These are phyloP conservation scores for Aspergillus hiratsukae DNA, from an alignment of 2,329 filamentous ascomycete species.

Conservation along the genomic window DNA sequence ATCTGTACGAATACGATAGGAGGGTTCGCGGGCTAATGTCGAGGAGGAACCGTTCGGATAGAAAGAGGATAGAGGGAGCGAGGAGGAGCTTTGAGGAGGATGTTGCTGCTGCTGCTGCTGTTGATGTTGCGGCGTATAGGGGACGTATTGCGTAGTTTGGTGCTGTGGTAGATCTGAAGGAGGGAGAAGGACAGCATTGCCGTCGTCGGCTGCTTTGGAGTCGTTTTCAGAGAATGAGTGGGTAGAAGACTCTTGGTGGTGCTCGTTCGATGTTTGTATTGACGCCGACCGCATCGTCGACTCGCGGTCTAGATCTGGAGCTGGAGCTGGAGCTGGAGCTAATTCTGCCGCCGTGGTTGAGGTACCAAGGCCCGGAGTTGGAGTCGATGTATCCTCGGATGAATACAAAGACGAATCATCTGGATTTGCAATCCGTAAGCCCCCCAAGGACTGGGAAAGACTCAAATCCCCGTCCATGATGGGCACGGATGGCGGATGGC, in stretches of 20 bases:
- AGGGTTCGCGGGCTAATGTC: slow-evolving; percentile 36
- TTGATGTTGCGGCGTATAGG: slow-evolving; percentile 32
- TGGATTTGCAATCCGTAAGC: slow-evolving; percentile 93
- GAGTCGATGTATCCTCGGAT: slow-evolving; percentile 30
- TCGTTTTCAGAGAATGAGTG: slow-evolving; percentile 19
- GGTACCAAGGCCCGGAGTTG: slow-evolving; percentile 21
- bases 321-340: slow-evolving; percentile 12
- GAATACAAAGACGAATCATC: slow-evolving; percentile 60
- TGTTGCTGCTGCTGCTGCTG: slow-evolving; percentile 37
- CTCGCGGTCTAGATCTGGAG: slow-evolving; percentile 16
- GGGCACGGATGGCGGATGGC: slow-evolving; percentile 21
- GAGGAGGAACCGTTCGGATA: slow-evolving; percentile 44
- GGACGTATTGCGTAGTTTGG: slow-evolving; percentile 40
- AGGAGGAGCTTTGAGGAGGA: slow-evolving; percentile 32
- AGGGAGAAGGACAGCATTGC: slow-evolving; percentile 41
- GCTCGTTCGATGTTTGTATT: slow-evolving; percentile 12
- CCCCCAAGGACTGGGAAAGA: slow-evolving; percentile 86
- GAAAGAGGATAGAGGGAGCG: slow-evolving; percentile 46
- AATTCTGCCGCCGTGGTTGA: slow-evolving; percentile 10
- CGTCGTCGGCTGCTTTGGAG: slow-evolving; percentile 31
- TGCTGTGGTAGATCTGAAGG: slow-evolving; percentile 43
- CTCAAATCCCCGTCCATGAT: slow-evolving; percentile 88
- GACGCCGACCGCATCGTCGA: slow-evolving; percentile 17
- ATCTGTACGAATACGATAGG: slow-evolving; percentile 56
- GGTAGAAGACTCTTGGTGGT: slow-evolving; percentile 16